Conservation (phyloP, 345 rosid species). For the Anastatica hierochuntica region DNA sequence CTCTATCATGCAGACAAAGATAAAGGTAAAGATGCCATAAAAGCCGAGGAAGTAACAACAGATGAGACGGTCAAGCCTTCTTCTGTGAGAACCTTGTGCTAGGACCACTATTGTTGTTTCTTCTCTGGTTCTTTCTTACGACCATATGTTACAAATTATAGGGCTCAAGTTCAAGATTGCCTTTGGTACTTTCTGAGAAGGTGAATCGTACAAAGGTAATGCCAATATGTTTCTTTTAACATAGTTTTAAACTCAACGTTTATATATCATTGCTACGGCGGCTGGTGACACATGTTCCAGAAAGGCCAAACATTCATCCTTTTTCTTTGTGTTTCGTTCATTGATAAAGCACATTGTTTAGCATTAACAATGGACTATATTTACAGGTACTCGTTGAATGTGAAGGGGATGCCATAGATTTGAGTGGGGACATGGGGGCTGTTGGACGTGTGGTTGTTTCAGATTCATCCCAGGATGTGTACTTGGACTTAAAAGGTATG, state of each 20-base stretch:
- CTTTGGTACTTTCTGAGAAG: slow-evolving; percentile 87
- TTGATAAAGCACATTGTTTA: neutral
- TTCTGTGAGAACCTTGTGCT: slow-evolving; percentile 41
- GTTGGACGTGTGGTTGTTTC: slow-evolving; percentile 79
- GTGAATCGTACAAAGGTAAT: slow-evolving; percentile 76
- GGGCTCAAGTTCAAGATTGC: slow-evolving; percentile 69
- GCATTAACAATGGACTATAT: neutral
- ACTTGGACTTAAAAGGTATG: slow-evolving; percentile 81
- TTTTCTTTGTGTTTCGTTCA: neutral
- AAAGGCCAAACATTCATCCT: neutral
- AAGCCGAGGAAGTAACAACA: slow-evolving; percentile 36
- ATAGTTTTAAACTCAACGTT: neutral
- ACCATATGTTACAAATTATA: slow-evolving; percentile 26
- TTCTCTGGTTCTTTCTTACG: slow-evolving; percentile 12
- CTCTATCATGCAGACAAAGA: slow-evolving; percentile 37
- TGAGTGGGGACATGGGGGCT: slow-evolving; percentile 95
- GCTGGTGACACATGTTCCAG: neutral
- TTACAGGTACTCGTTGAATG: slow-evolving; percentile 89
- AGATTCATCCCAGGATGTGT: slow-evolving; percentile 56
- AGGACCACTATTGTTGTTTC: slow-evolving; percentile 4
- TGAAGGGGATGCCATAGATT: slow-evolving; percentile 92
- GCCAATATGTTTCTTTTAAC: slow-evolving; percentile 5
- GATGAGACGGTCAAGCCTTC: slow-evolving; percentile 47
- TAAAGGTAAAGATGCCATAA: slow-evolving; percentile 31
- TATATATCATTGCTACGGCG: neutral